A percentile compares a stretch with the other conserved stretches of the same genome.
Evolutionary conservation across 805 yeast species (phyloP).

Genomic region (Lachancea sp.): DNA sequence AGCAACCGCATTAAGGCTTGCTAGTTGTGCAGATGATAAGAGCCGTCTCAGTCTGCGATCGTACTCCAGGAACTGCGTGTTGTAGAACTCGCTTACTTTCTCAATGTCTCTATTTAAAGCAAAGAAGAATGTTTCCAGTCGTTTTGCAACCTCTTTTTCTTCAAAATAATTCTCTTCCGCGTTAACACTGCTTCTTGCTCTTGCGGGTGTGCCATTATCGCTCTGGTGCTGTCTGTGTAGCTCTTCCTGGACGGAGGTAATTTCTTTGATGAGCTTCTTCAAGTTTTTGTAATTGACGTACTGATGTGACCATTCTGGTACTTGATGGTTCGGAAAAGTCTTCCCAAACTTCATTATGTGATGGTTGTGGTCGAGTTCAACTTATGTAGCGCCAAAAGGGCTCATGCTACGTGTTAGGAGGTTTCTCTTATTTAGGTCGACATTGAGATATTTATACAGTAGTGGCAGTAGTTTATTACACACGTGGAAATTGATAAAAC

Average conservation of each 20-base stretch:
- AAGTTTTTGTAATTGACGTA: constrained; percentile 76
- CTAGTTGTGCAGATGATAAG: constrained; percentile 31
- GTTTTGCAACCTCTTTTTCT: constrained; percentile 39
- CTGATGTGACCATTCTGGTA: constrained; percentile 83
- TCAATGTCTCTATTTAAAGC: constrained; percentile 77
- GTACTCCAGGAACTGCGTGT: constrained; percentile 66
- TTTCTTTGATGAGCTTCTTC: constrained; percentile 55
- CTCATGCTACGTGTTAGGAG: background rate
- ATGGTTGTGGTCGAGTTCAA: background rate
- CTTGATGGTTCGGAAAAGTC: constrained; percentile 74
- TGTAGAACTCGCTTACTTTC: constrained; percentile 72
- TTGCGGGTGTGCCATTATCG: constrained; percentile 14
- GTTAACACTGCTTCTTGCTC: constrained; percentile 12
- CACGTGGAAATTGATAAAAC: constrained; percentile 6
- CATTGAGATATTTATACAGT: background rate
- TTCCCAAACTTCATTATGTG: constrained; percentile 70
- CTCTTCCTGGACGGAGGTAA: constrained; percentile 40
- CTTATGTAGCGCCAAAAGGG: background rate
- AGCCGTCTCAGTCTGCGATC: constrained; percentile 55
- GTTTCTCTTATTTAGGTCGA: background rate
- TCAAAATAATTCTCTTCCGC: constrained; percentile 25
- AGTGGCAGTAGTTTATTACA: constrained; percentile 3
- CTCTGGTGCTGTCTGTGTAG: constrained; percentile 21
- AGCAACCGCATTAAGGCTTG: constrained; percentile 11
- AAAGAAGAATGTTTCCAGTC: constrained; percentile 63